phyloP scores from a whole-genome alignment of 305 asterid genomes.

The Fraxinus albicans region DNA sequence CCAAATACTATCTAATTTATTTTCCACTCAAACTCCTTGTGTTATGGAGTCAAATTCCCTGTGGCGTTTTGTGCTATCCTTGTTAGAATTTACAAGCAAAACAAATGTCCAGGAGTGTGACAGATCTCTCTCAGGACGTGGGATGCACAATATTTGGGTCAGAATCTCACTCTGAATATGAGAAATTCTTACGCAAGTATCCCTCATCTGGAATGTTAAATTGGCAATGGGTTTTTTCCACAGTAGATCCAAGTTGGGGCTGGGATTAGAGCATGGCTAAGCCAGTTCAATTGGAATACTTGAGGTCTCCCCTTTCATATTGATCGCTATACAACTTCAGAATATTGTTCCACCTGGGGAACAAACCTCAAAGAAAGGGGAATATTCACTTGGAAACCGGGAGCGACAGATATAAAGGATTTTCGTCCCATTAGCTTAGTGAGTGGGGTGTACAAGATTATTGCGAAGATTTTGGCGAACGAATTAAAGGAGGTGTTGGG shows the following conservation, averaged over 20 bases:
- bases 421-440: too few relatives aligned
- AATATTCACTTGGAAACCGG: background rate
- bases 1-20: background rate
- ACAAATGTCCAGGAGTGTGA: background rate
- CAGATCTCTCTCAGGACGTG: background rate
- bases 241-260: background rate
- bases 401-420: too few relatives aligned
- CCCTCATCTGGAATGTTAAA: background rate
- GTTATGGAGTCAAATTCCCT: background rate
- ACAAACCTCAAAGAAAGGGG: background rate
- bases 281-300: background rate
- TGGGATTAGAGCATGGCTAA: background rate
- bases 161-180: background rate
- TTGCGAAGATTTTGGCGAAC: too few relatives aligned
- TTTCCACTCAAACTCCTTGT: background rate
- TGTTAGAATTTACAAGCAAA: background rate
- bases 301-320: slow-evolving; percentile 2
- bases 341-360: background rate
- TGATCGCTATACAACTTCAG: background rate
- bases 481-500: too few relatives aligned
- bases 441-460: too few relatives aligned
- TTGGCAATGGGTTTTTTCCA: background rate
- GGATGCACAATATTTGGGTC: background rate
- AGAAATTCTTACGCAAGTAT: background rate
- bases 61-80: background rate